Conservation (phyloP, 1,139 yeast species). For the Lodderomyces parapsilosis region DNA sequence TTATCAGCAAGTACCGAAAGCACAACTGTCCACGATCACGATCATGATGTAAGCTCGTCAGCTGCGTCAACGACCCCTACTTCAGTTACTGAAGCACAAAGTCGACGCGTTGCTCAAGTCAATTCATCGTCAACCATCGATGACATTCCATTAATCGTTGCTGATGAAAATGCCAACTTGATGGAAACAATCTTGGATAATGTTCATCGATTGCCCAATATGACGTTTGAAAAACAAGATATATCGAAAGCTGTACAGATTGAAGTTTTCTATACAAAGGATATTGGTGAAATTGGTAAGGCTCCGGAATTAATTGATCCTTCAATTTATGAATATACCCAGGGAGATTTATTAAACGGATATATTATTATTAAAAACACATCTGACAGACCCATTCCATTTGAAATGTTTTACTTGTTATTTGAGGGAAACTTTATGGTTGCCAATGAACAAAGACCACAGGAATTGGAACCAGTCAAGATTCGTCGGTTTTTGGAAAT, state of each 20-base stretch:
- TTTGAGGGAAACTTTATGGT: constrained; percentile 37
- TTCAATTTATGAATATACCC: constrained; percentile 34
- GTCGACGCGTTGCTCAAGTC: not conserved
- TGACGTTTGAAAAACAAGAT: constrained; percentile 28
- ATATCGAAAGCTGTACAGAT: constrained; percentile 28
- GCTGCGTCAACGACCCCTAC: constrained; percentile 6
- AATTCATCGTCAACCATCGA: not conserved
- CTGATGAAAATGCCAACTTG: constrained; percentile 39
- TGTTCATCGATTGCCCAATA: constrained; percentile 33
- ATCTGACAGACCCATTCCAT: constrained; percentile 27
- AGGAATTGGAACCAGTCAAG: constrained; percentile 16
- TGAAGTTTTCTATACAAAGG: constrained; percentile 33
- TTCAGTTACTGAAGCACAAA: constrained; percentile 5
- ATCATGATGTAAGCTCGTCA: constrained; percentile 2
- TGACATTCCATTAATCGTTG: constrained; percentile 13
- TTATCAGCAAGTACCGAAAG: constrained; percentile 7
- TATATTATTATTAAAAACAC: constrained; percentile 30
- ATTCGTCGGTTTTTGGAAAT: constrained; percentile 30
- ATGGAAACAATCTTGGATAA: constrained; percentile 40
- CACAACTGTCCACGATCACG: not conserved
- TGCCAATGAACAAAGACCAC: constrained; percentile 12
- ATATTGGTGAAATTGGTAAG: constrained; percentile 30
- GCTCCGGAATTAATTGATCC: constrained; percentile 34
- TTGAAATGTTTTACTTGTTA: constrained; percentile 43
- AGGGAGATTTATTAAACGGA: constrained; percentile 44